Base-by-base conservation (phyloP, 352 stramenopile genomes). In the Phytophthora niederhauseri region DNA sequence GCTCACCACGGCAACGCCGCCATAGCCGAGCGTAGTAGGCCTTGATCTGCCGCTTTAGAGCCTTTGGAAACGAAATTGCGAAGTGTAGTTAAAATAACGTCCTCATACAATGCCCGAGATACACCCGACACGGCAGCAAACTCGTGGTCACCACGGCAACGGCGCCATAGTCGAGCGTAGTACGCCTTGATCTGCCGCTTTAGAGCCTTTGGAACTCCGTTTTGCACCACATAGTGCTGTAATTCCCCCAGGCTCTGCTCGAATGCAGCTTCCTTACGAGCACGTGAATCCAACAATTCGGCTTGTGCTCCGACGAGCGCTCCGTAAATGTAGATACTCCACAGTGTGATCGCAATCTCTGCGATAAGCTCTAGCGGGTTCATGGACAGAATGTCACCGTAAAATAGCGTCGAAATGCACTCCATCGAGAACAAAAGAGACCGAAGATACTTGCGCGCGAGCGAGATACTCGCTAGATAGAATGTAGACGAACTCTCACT, bases 181-280 rank as follows among this genome's bases (percentile, higher is more conserved):
- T 89, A 91, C 36, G 84, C 71, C 57, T 92, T 90, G 19, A 91
- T 77, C 48, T 91, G 84, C 51, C 84, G 83, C 64, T 83, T 83
- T 11, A 92, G 54, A 0, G 58, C 73, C 45, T 91, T 89, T 15
- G 84, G 81, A 0, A 92, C 75, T 19, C 85, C 76, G 57, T 92
- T 89, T 36, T 85, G 67, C 0, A 83, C 52, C 12, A 92, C 50
- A 49, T 90, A 90, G 58, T 85, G 80, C 61, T 92, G 80, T 54
- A 92, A 38, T 55, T 88, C 80, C 1, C 66, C 75, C 38, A 90
- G 46, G 49, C 82, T 88, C 55, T 92, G 78, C 69, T 92, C 84
- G 41, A 90, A 89, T 0, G 73, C 58, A 3, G 80, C 84, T 46
- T 88, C 76, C 20, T 75, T 66, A 12, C 75, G 60, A 0, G 79